These are phyloP conservation scores for Starmerella geochares DNA, from an alignment of 805 yeast genomes.

Conservation along the genomic window DNA sequence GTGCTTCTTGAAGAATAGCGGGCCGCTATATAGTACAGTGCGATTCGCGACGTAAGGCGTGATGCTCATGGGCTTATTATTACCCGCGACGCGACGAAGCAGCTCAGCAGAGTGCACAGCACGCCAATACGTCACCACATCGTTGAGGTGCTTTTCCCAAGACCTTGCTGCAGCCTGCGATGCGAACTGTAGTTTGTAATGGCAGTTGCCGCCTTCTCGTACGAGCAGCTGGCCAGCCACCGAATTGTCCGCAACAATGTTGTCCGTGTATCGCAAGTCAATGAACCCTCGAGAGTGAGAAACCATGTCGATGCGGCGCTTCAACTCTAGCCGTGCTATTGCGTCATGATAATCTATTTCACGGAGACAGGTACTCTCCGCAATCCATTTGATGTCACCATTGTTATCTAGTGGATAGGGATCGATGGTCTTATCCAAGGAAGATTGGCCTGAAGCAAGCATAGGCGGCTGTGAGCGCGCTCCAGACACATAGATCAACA, in stretches of 20 bases:
- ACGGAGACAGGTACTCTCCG: conserved; percentile 29
- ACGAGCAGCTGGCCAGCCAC: not conserved
- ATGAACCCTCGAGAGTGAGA: conserved; percentile 51
- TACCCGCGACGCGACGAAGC: conserved; percentile 10
- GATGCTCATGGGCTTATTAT: conserved; percentile 9
- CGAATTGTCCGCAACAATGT: conserved; percentile 26
- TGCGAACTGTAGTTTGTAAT: conserved; percentile 6
- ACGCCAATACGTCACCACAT: conserved; percentile 51
- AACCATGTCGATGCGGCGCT: conserved; percentile 49
- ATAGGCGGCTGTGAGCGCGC: conserved; percentile 49
- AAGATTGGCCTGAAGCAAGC: conserved; percentile 26
- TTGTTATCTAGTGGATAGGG: conserved; percentile 45
- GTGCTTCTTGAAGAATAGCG: conserved; percentile 55
- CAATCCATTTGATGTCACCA: conserved; percentile 50
- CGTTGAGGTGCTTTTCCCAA: conserved; percentile 52
- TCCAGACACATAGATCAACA: conserved; percentile 50
- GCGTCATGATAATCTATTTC: conserved; percentile 44
- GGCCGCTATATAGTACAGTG: conserved; percentile 54
- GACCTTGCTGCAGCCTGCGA: conserved; percentile 36
- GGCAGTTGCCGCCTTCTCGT: not conserved
- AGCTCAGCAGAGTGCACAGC: conserved; percentile 36
- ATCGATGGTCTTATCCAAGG: conserved; percentile 34
- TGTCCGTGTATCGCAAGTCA: conserved; percentile 44
- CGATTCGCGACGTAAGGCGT: conserved; percentile 51
- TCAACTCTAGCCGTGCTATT: conserved; percentile 53